Percentiles rank a stretch among this genome's conserved stretches.
Conservation (phyloP, 2,329 filamentous ascomycete genomes). For the Cytospora leucostoma region DNA sequence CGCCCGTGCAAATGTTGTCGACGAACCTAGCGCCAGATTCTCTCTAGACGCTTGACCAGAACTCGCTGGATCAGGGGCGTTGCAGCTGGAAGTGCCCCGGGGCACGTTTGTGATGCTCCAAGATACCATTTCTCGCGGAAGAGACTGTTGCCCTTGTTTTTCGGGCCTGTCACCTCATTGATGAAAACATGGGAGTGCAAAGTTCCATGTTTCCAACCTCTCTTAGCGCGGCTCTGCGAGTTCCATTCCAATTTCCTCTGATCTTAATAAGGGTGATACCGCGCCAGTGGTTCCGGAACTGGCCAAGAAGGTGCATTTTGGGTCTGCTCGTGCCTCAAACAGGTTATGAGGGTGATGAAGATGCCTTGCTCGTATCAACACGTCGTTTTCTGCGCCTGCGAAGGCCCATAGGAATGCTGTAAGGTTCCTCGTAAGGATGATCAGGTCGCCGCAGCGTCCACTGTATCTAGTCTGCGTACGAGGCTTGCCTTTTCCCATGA, state of each 20-base stretch:
- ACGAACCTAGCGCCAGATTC: background rate
- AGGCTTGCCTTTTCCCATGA: background rate
- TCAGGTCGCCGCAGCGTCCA: background rate
- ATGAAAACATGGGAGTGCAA: constrained; percentile 3
- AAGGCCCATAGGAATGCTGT: constrained; percentile 8
- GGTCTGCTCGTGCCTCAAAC: background rate
- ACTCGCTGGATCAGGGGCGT: constrained; percentile 6
- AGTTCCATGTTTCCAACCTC: constrained; percentile 3
- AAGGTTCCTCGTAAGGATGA: constrained; percentile 19
- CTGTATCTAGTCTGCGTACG: background rate
- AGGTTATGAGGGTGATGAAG: constrained; percentile 12
- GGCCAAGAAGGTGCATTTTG: constrained; percentile 12
- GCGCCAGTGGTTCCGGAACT: constrained; percentile 10
- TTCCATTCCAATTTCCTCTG: constrained; percentile 1
- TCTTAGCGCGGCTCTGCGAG: constrained; percentile 6
- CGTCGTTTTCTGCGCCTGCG: background rate
- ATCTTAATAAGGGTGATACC: constrained; percentile 14
- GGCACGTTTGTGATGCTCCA: constrained; percentile 6
- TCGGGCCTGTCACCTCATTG: constrained; percentile 4
- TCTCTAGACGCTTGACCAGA: constrained; percentile 8
- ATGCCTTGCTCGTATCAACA: background rate
- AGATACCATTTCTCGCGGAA: constrained; percentile 3
- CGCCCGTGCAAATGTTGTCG: background rate
- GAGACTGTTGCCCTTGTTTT: constrained; percentile 16
- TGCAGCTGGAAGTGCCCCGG: background rate